Base-by-base conservation (phyloP, 2,329 filamentous ascomycete species). In the Hymenoscyphus repandus region DNA sequence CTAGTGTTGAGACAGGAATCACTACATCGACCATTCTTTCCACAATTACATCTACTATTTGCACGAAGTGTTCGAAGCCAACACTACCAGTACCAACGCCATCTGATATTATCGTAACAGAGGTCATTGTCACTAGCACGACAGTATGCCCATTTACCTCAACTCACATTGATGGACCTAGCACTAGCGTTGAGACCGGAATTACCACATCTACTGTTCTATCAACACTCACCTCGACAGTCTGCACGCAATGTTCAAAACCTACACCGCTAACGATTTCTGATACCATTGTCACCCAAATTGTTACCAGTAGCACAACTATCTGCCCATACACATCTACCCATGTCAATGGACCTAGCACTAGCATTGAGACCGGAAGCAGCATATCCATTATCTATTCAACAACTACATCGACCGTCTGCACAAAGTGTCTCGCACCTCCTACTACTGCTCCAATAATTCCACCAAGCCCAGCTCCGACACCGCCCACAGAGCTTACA, bases 1-100 rank as follows among this genome's bases (percentile, higher is more conserved):
- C 58, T 43, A 60, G 56, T 58, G 45, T 51, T 33, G 47, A 53
- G 34, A 54, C 46, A 20, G 44, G 55, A 48, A 58, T 56, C 47
- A 53, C 61, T 42, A 58, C 62, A 42, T 60, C 59, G 17, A 66
- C 70, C 37, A 66, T 62, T 41, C 58, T 60, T 36, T 61, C 61
- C 53, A 66, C 67, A 38, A 58, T 62, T 13, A 58, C 53, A 37
- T 49, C 45, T n/a, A 58, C 55, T 34, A 41, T 58, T 53, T 66
- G 62, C 51, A 63, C 61, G 30, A 56, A 57, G 36, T 59, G 57
- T 27, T 27, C 22, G 4, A 27, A 27, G 22, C 22, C 22, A 27
- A 27, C 22, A 27, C 4, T 7, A 27, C 22, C 7, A 27, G 22
- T 27, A 27, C 7, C 22, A 4, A 27, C 22, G 22, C 33, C 32